Conservation (phyloP, 139 green algal genomes). For the Chlamydomonas eustigma region DNA sequence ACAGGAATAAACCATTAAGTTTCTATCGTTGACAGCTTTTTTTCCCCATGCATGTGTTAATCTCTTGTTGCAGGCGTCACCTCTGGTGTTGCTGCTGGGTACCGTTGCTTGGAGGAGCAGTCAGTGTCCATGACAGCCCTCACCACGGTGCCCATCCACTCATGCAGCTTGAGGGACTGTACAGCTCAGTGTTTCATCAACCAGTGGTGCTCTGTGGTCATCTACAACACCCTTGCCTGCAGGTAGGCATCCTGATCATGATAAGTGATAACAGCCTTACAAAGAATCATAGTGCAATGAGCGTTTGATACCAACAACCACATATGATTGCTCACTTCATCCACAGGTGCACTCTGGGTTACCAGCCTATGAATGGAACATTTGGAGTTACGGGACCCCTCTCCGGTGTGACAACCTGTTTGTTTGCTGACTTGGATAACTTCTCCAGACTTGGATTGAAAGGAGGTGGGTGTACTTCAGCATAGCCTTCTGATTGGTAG, state of each 20-base stretch:
- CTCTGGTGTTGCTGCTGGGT: neutral
- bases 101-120: conserved; percentile 2
- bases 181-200: conserved; percentile 7
- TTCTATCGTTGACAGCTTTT: too few relatives aligned
- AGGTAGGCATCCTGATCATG: neutral
- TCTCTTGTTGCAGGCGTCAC: neutral
- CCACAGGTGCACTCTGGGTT: neutral
- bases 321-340: too few relatives aligned
- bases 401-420: neutral
- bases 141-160: neutral
- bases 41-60: too few relatives aligned
- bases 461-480: neutral
- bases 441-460: neutral
- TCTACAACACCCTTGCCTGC: neutral
- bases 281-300: too few relatives aligned
- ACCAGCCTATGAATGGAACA: neutral
- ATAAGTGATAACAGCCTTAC: too few relatives aligned
- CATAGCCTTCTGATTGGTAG: too few relatives aligned
- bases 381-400: neutral
- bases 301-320: too few relatives aligned
- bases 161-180: neutral
- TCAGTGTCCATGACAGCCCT: neutral
- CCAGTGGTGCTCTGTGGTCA: neutral
- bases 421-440: neutral
- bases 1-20: too few relatives aligned